phyloP scores from a whole-genome alignment of 805 yeast genomes.

The Cyberlindnera bimundalis region DNA sequence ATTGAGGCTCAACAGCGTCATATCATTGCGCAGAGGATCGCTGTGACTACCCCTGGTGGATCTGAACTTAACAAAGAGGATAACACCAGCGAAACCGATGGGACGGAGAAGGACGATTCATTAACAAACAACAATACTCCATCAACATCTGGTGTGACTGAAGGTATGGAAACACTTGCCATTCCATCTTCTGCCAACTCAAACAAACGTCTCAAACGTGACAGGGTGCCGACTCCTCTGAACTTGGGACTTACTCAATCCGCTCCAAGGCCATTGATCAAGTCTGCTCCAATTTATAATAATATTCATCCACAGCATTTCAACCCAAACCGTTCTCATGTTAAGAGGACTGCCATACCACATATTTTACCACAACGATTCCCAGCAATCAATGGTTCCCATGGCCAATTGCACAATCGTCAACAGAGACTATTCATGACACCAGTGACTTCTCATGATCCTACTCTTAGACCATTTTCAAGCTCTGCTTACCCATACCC shows the following conservation, averaged over 20 bases:
- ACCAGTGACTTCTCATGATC: slow-evolving; percentile 17
- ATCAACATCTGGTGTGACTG: slow-evolving; percentile 20
- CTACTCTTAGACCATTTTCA: slow-evolving; percentile 11
- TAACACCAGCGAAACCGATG: background rate
- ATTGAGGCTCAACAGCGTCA: slow-evolving; percentile 30
- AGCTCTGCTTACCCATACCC: slow-evolving; percentile 15
- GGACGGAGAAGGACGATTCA: no score
- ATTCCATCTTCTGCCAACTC: slow-evolving; percentile 23
- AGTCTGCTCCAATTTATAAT: slow-evolving; percentile 33
- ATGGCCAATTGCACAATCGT: slow-evolving; percentile 3
- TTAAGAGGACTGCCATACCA: slow-evolving; percentile 10
- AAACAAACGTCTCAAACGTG: slow-evolving; percentile 28
- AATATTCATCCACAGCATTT: slow-evolving; percentile 13
- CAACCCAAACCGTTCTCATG: slow-evolving; percentile 16
- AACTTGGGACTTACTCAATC: slow-evolving; percentile 18
- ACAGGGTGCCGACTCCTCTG: slow-evolving; percentile 31
- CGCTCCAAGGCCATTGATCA: slow-evolving; percentile 27
- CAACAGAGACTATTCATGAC: slow-evolving; percentile 19
- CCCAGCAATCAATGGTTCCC: slow-evolving; percentile 6
- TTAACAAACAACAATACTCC: no score
- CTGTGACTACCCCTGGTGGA: slow-evolving; percentile 12
- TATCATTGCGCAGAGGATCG: slow-evolving; percentile 25
- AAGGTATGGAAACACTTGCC: slow-evolving; percentile 14
- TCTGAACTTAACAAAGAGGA: slow-evolving; percentile 1
- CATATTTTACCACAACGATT: background rate